Evolutionary conservation across 1,284 basidiomycete species (phyloP).

Genomic region (Fomitopsis palustris): DNA sequence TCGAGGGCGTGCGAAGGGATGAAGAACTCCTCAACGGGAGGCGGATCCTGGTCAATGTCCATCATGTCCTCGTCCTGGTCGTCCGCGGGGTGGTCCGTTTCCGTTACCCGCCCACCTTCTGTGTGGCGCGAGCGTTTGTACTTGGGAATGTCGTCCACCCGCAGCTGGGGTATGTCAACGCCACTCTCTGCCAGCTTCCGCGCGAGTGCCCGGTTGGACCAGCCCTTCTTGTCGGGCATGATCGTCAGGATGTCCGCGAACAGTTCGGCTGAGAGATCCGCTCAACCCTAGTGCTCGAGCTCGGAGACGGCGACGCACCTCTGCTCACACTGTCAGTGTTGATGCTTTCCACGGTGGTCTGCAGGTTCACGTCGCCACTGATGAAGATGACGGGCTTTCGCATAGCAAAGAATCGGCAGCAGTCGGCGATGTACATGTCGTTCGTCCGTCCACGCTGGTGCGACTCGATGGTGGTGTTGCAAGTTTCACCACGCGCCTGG

Average conservation of each 20-base stretch:
- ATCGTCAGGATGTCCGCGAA: constrained; percentile 15
- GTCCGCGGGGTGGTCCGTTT: constrained; percentile 7
- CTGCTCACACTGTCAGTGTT: constrained; percentile 36
- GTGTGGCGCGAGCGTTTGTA: constrained; percentile 20
- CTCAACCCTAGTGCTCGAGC: not conserved
- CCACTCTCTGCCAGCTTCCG: constrained; percentile 7
- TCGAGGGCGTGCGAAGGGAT: constrained; percentile 56
- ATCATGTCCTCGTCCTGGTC: constrained; percentile 43
- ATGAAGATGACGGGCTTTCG: constrained; percentile 40
- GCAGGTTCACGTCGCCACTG: constrained; percentile 65
- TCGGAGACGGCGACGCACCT: constrained; percentile 8
- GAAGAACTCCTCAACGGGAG: constrained; percentile 17
- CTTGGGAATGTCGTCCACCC: constrained; percentile 20
- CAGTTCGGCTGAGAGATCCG: not conserved
- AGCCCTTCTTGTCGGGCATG: constrained; percentile 22
- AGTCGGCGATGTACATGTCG: constrained; percentile 69
- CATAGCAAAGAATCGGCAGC: constrained; percentile 54
- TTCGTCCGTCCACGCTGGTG: constrained; percentile 33
- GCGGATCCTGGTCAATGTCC: constrained; percentile 56
- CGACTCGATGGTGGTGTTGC: constrained; percentile 6
- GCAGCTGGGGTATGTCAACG: constrained; percentile 20
- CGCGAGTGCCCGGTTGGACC: constrained; percentile 31
- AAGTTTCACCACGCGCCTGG: constrained; percentile 56
- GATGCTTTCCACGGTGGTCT: constrained; percentile 41
- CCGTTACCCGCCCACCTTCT: constrained; percentile 15